These are phyloP conservation scores for Phanerochaete carnosa DNA, from an alignment of 768 basidiomycete genomes.

Conservation along the genomic window DNA sequence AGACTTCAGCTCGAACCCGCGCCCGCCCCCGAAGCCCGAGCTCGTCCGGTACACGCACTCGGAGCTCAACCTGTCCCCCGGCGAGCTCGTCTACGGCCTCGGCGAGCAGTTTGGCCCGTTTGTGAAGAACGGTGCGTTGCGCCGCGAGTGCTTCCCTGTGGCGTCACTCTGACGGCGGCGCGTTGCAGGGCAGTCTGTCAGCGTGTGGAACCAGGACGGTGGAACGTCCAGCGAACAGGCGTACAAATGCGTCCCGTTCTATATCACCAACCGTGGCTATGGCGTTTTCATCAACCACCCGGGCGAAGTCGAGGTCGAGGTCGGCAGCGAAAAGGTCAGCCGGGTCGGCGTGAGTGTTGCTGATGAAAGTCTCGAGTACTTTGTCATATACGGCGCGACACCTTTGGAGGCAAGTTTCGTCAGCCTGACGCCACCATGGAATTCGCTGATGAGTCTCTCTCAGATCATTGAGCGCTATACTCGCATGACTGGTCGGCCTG, in stretches of 20 bases:
- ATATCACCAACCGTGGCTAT: slow-evolving; percentile 67
- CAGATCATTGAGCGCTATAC: slow-evolving; percentile 63
- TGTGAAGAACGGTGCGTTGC: slow-evolving; percentile 67
- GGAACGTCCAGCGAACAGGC: slow-evolving; percentile 69
- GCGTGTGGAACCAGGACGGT: slow-evolving; percentile 73
- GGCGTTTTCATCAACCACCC: slow-evolving; percentile 76
- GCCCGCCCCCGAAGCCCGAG: slow-evolving; percentile 38
- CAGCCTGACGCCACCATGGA: not conserved
- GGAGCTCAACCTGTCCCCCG: slow-evolving; percentile 63
- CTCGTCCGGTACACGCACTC: slow-evolving; percentile 48
- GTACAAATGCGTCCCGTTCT: slow-evolving; percentile 68
- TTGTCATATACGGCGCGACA: slow-evolving; percentile 65
- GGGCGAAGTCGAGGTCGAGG: slow-evolving; percentile 74
- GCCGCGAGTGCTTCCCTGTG: too few relatives aligned
- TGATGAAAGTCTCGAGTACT: slow-evolving; percentile 64
- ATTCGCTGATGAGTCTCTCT: not conserved
- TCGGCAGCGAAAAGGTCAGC: slow-evolving; percentile 62
- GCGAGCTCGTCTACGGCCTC: slow-evolving; percentile 70
- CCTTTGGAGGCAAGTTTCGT: slow-evolving; percentile 50
- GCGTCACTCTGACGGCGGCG: not conserved
- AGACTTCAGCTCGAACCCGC: slow-evolving; percentile 57
- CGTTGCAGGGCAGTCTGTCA: slow-evolving; percentile 48
- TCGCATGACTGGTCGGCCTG: slow-evolving; percentile 59
- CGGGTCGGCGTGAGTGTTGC: slow-evolving; percentile 64
- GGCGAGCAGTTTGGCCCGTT: slow-evolving; percentile 76